Evolutionary conservation across 495 filamentous ascomycete species (phyloP), one percentile per base, ranked within the genome.

Genomic region (Neurospora pannonica): DNA sequence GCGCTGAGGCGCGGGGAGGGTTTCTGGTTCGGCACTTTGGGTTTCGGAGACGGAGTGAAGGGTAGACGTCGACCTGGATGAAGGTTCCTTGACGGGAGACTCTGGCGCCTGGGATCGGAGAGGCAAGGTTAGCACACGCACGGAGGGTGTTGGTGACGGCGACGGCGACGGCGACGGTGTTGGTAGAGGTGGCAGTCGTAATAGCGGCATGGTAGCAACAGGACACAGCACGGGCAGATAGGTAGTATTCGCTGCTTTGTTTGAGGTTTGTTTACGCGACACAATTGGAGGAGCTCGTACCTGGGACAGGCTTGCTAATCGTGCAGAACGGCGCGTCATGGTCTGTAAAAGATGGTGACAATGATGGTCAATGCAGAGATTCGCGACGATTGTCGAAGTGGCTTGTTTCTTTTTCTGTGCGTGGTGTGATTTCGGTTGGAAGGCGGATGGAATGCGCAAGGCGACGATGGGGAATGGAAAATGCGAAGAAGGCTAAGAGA

Each of bases 251-350:
- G 72, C 39, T 70, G 67, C 72, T 54, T 24, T 71, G 72, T 60
- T 62, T 72, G 28, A 38, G 36, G 71, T 60, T 73, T 77, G 77
- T 73, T 70, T 74, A 73, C 38, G 28, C 54, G 54, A 67, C 54
- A 34, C 54, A 34, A 67, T 36, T 60, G 36, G 38, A 19, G 36
- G 39, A 37, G 71, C 73, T 75, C 81, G 80, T 77, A 86, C 85
- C 82, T 82, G 84, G 62, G 80, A 76, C 75, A 77, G 72, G 76
- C 81, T 83, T 70, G 85, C 85, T 75, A 87, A 76, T 75, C 85
- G 85, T 79, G 85, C 84, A 73, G 85, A 87, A 80, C 85, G 85
- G 74, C 84, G 84, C 36, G 78, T 77, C 84, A 85, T 86, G 69
- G 71, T 81, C 74, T 15, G 46, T 54, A 28, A 13, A 24, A 28